Base-by-base conservation (phyloP, 179 eudicot genomes). In the Silene coronaria region DNA sequence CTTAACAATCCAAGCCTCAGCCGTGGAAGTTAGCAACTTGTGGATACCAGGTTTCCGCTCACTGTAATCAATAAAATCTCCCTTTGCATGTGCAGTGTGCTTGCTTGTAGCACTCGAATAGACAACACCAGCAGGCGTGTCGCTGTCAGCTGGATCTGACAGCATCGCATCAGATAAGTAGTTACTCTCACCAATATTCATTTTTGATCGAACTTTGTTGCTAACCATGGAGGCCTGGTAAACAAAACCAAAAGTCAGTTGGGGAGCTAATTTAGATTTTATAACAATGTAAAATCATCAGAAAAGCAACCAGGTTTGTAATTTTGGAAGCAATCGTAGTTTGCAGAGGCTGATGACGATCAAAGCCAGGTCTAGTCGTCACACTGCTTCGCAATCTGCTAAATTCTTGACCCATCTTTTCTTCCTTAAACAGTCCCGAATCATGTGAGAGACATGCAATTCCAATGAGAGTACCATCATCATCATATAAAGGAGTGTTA, bases 1-100 rank as follows among this genome's bases (percentile, higher is more conserved):
- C 84, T 91, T 95, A 76, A 79, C 80, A 55, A 95, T 92, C 97
- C 90, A 95, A 48, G 90, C 89, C 83, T 95, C 97, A 5, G 97
- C 95, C 78, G 86, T 91, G 57, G 97, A 95, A 67, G 88, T 77
- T 32, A 91, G 80, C 26, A 88, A 82, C 75, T 85, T 91, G 42
- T 86, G 86, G 48, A 95, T 86, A 67, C 85, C 85, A 42, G 85
- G 72, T 83, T 87, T 91, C 14, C 84, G 85, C 42, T 88, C 92
- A 67, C 72, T 73, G 76, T 92, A 93, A 42, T 88, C 90, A 19
- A 81, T 87, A 70, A 84, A 78, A 53, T 84, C 92, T 78, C 71
- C 85, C 24, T 79, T 81, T 34, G 80, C 13, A 67, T 83, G 85
- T 28, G 77, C 85, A 2, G 75, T 79, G 58, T 85, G 77, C 72